These are phyloP conservation scores for Entomortierella lignicola DNA, from an alignment of 192 early-diverging fungal genomes.

Conservation along the genomic window DNA sequence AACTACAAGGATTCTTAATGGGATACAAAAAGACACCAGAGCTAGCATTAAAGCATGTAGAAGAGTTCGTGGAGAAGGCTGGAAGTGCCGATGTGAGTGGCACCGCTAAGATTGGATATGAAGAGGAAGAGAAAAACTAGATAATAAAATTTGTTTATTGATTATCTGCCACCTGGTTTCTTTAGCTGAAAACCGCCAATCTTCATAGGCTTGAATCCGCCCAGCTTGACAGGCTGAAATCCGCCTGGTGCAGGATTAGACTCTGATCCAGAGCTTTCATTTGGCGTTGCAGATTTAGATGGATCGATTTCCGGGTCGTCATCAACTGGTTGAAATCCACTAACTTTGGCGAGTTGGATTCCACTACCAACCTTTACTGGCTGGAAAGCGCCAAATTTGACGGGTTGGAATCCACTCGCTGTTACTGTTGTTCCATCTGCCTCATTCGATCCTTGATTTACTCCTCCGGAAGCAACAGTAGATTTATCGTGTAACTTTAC, in stretches of 20 bases:
- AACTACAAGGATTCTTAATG: slow-evolving; percentile 65
- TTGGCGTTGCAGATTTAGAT: neutral
- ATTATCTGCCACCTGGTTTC: slow-evolving; percentile 33
- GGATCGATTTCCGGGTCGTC: neutral
- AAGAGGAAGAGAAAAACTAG: slow-evolving; percentile 1
- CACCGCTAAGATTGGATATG: slow-evolving; percentile 45
- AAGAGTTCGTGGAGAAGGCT: slow-evolving; percentile 48
- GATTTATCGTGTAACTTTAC: too few species aligned
- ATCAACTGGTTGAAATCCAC: slow-evolving; percentile 26
- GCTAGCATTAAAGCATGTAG: slow-evolving; percentile 46
- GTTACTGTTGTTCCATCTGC: neutral
- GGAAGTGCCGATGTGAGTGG: slow-evolving; percentile 50
- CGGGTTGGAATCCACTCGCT: slow-evolving; percentile 38
- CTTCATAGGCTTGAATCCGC: slow-evolving; percentile 48
- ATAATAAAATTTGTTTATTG: neutral
- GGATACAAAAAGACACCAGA: slow-evolving; percentile 59
- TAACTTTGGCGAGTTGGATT: slow-evolving; percentile 24
- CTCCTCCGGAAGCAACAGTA: neutral
- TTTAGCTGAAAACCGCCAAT: slow-evolving; percentile 46
- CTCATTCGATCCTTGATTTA: neutral
- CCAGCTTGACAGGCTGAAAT: slow-evolving; percentile 43
- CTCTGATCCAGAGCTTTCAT: neutral
- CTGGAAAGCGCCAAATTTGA: slow-evolving; percentile 17
- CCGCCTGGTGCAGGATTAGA: slow-evolving; percentile 7
- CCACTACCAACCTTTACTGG: slow-evolving; percentile 9